These are phyloP conservation scores for Areca catechu DNA, from an alignment of 176 grass and related monocot genomes.

Conservation along the genomic window DNA sequence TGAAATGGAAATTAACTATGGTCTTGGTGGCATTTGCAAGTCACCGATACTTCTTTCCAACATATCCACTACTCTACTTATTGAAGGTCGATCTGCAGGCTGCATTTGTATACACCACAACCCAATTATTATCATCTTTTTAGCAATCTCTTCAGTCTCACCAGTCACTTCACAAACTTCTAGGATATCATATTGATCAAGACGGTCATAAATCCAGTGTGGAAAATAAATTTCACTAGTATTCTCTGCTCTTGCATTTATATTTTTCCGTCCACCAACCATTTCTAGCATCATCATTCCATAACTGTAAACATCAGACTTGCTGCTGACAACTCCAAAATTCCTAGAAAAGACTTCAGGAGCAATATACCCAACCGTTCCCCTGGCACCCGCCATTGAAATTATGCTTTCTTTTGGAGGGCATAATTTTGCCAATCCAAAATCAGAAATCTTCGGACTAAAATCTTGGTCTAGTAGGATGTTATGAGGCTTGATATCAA, in stretches of 20 bases:
- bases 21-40: constrained; percentile 15
- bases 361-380: constrained; percentile 39
- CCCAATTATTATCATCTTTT: constrained; percentile 38
- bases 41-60: constrained; percentile 18
- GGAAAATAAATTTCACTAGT: constrained; percentile 39
- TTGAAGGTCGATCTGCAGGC: constrained; percentile 30
- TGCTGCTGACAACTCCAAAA: constrained; percentile 31
- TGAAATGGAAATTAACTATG: background rate
- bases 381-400: constrained; percentile 4
- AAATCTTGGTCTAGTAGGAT: constrained; percentile 9
- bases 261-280: constrained; percentile 25
- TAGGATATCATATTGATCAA: constrained; percentile 19
- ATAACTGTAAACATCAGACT: constrained; percentile 57
- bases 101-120: constrained; percentile 45
- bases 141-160: constrained; percentile 31
- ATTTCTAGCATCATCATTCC: constrained; percentile 46
- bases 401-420: constrained; percentile 10
- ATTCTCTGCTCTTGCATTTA: constrained; percentile 4
- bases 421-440: constrained; percentile 4
- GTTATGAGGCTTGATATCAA: constrained; percentile 19
- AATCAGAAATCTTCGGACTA: constrained; percentile 4
- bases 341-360: constrained; percentile 36
- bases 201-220: constrained; percentile 46
- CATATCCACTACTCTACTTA: constrained; percentile 43
- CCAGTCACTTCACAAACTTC: constrained; percentile 9